Evolutionary conservation across 257 asterid genomes (phyloP).

Genomic region (Coffea eugenioides): DNA sequence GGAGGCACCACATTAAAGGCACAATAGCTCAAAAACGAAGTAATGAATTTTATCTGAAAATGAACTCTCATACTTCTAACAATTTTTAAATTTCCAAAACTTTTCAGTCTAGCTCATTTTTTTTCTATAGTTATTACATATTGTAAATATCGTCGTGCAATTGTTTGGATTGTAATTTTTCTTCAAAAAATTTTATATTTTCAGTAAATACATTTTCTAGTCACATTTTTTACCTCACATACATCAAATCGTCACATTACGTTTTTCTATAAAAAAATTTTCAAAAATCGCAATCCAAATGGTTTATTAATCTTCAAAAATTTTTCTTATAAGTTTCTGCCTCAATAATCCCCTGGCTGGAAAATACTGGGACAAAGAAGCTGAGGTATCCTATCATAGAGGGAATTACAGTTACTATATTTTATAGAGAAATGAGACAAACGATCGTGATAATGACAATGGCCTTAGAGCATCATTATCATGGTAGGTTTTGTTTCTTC

Average conservation of each 20-base stretch:
- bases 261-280: too few species aligned
- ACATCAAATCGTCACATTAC: too few species aligned
- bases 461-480: conserved; percentile 1
- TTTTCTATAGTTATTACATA: too few species aligned
- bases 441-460: conserved; percentile 6
- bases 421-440: neutral
- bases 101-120: neutral
- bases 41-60: neutral
- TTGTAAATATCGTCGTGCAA: neutral
- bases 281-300: neutral
- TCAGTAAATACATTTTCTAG: too few species aligned
- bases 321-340: neutral
- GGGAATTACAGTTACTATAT: neutral
- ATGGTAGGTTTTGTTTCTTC: neutral
- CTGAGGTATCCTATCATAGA: neutral
- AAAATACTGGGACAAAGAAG: neutral
- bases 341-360: neutral
- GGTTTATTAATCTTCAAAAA: neutral
- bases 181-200: too few species aligned
- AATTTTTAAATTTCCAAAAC: neutral
- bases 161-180: too few species aligned
- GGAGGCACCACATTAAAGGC: conserved; percentile 8
- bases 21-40: neutral
- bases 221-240: too few species aligned
- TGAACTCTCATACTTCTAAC: neutral